Conservation (phyloP, 1,284 basidiomycete species). For the Dichomitus squalens region DNA sequence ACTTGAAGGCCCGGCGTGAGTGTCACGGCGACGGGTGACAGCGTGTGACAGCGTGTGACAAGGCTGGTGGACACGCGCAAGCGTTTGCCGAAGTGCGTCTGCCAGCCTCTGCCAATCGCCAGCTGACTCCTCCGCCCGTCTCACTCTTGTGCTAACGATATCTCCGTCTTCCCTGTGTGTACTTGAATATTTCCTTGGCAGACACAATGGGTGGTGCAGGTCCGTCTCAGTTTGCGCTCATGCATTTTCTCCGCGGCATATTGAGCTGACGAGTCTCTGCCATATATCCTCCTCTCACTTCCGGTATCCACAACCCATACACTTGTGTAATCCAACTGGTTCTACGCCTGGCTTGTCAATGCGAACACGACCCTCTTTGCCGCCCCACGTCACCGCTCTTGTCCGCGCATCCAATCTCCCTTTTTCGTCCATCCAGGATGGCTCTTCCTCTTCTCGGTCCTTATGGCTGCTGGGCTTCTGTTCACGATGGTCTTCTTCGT, state of each 20-base stretch:
- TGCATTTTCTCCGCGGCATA: background rate
- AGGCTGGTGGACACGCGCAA: background rate
- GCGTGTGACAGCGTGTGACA: background rate
- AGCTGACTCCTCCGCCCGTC: background rate
- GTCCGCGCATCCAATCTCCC: background rate
- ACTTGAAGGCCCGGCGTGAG: background rate
- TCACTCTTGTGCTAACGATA: background rate
- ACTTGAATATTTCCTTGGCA: background rate
- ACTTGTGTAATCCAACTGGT: background rate
- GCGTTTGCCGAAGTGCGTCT: too few relatives aligned
- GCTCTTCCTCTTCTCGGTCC: slow-evolving; percentile 93
- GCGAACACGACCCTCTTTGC: background rate
- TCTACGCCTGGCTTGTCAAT: background rate
- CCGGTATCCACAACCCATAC: background rate
- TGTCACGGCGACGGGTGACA: background rate
- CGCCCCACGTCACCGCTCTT: background rate
- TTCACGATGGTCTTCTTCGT: slow-evolving; percentile 99
- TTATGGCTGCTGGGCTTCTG: slow-evolving; percentile 89
- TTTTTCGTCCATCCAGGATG: slow-evolving; percentile 59
- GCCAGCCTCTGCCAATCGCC: background rate
- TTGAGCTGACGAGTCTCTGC: slow-evolving; percentile 4
- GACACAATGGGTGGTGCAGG: slow-evolving; percentile 37
- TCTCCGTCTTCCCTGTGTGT: background rate
- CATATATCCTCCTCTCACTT: background rate
- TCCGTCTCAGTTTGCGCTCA: slow-evolving; percentile 12